phyloP scores from a whole-genome alignment of 2,329 filamentous ascomycete species.

The Stemphylium beticola region DNA sequence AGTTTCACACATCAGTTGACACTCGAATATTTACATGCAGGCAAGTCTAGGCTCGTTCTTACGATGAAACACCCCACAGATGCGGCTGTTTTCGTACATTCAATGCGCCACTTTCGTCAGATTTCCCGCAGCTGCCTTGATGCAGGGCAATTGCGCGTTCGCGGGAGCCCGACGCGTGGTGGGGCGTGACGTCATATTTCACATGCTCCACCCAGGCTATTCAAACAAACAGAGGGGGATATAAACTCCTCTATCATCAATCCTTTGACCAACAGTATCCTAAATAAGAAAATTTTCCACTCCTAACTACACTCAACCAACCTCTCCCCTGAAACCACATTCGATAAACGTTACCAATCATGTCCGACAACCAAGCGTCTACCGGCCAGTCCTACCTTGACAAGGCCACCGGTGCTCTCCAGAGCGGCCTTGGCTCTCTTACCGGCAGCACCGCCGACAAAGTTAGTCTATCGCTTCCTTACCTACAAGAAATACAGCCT shows the following conservation, averaged over 20 bases:
- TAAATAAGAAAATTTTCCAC: not conserved
- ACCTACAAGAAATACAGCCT: slow-evolving; percentile 17
- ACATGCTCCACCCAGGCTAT: slow-evolving; percentile 4
- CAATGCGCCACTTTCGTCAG: slow-evolving; percentile 15
- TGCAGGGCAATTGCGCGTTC: slow-evolving; percentile 6
- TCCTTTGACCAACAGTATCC: not conserved
- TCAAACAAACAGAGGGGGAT: slow-evolving; percentile 2
- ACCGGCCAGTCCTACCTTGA: slow-evolving; percentile 73
- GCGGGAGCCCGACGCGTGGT: slow-evolving; percentile 9
- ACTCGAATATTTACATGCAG: not conserved
- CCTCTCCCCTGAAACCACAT: not conserved
- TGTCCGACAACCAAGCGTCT: slow-evolving; percentile 65
- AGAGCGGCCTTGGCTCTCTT: slow-evolving; percentile 73
- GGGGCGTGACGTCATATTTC: slow-evolving; percentile 19
- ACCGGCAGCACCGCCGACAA: slow-evolving; percentile 75
- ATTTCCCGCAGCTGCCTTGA: slow-evolving; percentile 3
- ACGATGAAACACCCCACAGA: not conserved
- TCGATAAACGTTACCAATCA: slow-evolving; percentile 34
- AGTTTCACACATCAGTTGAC: too few relatives aligned
- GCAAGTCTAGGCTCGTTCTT: not conserved
- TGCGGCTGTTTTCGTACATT: not conserved
- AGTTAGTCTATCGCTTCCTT: slow-evolving; percentile 44
- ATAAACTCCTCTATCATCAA: slow-evolving; percentile 1
- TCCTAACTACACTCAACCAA: not conserved
- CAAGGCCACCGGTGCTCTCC: slow-evolving; percentile 73